A percentile compares a stretch with the other conserved stretches of the same genome.
Evolutionary conservation across 768 basidiomycete genomes (phyloP).

Genomic region (Lepiota venenata): DNA sequence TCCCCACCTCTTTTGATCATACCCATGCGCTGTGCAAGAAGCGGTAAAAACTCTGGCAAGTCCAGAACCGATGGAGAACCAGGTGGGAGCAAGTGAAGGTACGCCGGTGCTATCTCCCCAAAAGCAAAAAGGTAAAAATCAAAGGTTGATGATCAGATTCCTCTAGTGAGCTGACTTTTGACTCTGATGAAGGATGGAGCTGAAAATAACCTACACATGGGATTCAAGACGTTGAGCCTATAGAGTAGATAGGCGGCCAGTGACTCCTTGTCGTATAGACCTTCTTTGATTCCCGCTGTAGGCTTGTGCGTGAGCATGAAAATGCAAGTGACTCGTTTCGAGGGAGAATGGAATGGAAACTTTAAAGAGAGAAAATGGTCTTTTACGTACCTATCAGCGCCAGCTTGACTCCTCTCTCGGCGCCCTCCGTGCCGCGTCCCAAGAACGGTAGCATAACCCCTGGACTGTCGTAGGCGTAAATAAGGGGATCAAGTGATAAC

Average conservation of each 20-base stretch:
- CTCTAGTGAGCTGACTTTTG: constrained; percentile 1
- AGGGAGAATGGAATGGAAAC: constrained; percentile 14
- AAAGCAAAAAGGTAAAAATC: constrained; percentile 10
- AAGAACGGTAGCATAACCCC: constrained; percentile 97
- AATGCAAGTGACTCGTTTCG: constrained; percentile 15
- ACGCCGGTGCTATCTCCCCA: constrained; percentile 57
- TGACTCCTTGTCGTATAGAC: constrained; percentile 80
- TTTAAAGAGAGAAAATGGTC: constrained; percentile 1
- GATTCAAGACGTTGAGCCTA: constrained; percentile 76
- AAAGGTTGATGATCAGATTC: constrained; percentile 8
- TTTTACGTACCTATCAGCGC: constrained; percentile 82
- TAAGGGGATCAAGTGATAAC: constrained; percentile 71
- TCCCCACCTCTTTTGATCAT: constrained; percentile 79
- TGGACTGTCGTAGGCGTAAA: constrained; percentile 95
- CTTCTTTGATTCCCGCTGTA: constrained; percentile 91
- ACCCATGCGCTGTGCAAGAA: constrained; percentile 72
- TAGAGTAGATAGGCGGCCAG: constrained; percentile 87
- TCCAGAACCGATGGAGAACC: constrained; percentile 56
- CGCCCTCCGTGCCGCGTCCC: constrained; percentile 79
- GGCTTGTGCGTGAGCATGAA: constrained; percentile 16
- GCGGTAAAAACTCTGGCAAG: constrained; percentile 60
- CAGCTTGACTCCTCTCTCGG: constrained; percentile 90
- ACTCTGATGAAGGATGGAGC: constrained; percentile 12
- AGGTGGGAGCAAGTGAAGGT: constrained; percentile 57
- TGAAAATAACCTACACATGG: constrained; percentile 49